phyloP scores from a whole-genome alignment of 768 basidiomycete genomes.

The Lactifluus pinguis region DNA sequence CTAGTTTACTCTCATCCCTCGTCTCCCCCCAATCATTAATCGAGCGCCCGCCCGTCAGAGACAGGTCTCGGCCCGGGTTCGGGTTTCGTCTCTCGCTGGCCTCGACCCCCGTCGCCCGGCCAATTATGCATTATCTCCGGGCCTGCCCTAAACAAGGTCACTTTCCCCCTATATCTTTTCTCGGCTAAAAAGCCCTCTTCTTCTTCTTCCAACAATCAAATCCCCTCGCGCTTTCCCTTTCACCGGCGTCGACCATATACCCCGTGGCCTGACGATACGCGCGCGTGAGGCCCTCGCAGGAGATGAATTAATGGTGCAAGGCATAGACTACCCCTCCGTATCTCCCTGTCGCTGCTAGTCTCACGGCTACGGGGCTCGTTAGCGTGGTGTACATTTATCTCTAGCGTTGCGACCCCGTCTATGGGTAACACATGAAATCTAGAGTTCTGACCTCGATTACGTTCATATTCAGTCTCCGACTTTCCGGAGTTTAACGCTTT shows the following conservation, averaged over 20 bases:
- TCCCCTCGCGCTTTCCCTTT: conserved; percentile 17
- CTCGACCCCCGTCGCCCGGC: neutral
- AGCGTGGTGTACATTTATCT: conserved; percentile 20
- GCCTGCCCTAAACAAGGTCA: conserved; percentile 11
- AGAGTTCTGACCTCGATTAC: neutral
- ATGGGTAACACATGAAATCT: no score
- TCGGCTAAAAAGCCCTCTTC: neutral
- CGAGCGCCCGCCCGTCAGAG: neutral
- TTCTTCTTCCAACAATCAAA: neutral
- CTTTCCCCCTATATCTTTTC: conserved; percentile 6
- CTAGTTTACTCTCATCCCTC: neutral
- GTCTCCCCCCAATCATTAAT: neutral
- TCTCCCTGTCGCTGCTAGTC: conserved; percentile 16
- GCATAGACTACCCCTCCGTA: conserved; percentile 22
- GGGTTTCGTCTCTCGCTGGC: neutral
- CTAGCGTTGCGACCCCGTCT: neutral
- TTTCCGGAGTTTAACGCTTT: neutral
- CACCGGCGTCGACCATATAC: conserved; percentile 1
- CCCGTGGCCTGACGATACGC: conserved; percentile 12
- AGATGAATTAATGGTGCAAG: conserved; percentile 22
- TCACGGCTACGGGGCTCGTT: conserved; percentile 20
- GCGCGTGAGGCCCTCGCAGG: conserved; percentile 20
- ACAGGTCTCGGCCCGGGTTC: conserved; percentile 7
- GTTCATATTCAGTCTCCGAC: neutral
- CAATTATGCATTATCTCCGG: neutral